Evolutionary conservation across 805 yeast species (phyloP).

Genomic region (Lipomyces mesembrius): DNA sequence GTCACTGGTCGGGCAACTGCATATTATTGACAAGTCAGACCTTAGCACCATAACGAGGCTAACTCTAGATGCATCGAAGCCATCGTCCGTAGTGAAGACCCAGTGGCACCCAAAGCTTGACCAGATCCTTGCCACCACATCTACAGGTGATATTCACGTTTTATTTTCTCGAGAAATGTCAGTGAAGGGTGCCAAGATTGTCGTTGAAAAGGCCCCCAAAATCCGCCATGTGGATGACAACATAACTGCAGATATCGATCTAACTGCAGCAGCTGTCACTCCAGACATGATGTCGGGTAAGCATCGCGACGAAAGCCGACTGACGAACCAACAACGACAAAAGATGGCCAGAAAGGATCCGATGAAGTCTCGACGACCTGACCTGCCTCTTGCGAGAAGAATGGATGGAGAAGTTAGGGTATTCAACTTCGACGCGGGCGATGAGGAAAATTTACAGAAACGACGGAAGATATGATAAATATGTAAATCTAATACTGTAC

Average conservation of each 20-base stretch:
- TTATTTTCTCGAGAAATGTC: constrained; percentile 43
- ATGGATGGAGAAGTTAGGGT: constrained; percentile 32
- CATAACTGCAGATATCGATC: constrained; percentile 41
- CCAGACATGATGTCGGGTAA: constrained; percentile 9
- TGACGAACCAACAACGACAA: constrained; percentile 20
- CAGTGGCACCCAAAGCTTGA: constrained; percentile 43
- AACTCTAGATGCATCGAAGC: constrained; percentile 16
- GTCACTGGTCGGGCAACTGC: constrained; percentile 30
- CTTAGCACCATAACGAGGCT: constrained; percentile 38
- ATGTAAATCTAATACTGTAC: background rate
- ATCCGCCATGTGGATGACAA: constrained; percentile 45
- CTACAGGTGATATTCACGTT: constrained; percentile 41
- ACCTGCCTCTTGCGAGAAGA: constrained; percentile 34
- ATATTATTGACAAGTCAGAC: constrained; percentile 43
- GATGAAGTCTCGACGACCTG: constrained; percentile 33
- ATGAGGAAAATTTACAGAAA: constrained; percentile 16
- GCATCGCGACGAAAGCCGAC: constrained; percentile 14
- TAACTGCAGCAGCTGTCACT: constrained; percentile 39
- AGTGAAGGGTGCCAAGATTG: constrained; percentile 42
- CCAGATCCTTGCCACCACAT: constrained; percentile 44
- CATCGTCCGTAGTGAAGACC: constrained; percentile 31
- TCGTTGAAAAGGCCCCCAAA: constrained; percentile 41
- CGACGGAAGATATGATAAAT: constrained; percentile 3
- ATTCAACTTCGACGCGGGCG: constrained; percentile 18
- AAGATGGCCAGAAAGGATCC: constrained; percentile 26